Evolutionary conservation across 495 filamentous ascomycete genomes (phyloP).

Genomic region (Bryoglossum gracile): DNA sequence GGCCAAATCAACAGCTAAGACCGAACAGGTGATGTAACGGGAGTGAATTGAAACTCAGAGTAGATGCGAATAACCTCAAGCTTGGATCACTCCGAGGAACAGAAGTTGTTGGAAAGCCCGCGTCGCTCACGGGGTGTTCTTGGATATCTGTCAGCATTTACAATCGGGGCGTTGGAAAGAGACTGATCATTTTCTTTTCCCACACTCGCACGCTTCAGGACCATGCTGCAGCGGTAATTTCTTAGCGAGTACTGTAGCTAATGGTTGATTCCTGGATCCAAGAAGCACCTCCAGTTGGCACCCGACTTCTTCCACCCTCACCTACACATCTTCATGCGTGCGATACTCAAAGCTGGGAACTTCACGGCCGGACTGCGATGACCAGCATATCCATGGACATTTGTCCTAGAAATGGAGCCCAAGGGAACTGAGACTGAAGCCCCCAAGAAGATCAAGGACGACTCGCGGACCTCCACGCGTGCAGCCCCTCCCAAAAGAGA

Average conservation of each 20-base stretch:
- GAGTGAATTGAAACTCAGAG: not conserved
- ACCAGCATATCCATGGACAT: constrained; percentile 8
- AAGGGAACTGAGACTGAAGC: constrained; percentile 15
- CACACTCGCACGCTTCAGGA: too few species aligned
- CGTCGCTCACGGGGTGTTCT: constrained; percentile 1
- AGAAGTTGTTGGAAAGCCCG: not conserved
- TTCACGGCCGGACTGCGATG: constrained; percentile 15
- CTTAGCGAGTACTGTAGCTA: too few species aligned
- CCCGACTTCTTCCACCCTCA: not conserved
- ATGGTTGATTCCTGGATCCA: too few species aligned
- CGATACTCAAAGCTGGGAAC: too few species aligned
- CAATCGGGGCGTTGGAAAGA: constrained; percentile 11
- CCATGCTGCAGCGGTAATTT: too few species aligned
- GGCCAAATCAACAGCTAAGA: too few species aligned
- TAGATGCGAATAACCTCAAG: not conserved
- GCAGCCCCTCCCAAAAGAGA: not conserved
- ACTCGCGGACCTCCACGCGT: not conserved
- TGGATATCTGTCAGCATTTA: not conserved
- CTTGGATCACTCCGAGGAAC: not conserved
- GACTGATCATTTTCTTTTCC: constrained; percentile 15
- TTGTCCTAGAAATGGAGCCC: constrained; percentile 19
- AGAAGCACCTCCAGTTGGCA: not conserved
- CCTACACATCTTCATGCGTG: too few species aligned
- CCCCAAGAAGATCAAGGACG: constrained; percentile 3
- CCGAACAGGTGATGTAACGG: not conserved